Base-by-base conservation (phyloP, 352 stramenopile species). In the Phytophthora ramorum region DNA sequence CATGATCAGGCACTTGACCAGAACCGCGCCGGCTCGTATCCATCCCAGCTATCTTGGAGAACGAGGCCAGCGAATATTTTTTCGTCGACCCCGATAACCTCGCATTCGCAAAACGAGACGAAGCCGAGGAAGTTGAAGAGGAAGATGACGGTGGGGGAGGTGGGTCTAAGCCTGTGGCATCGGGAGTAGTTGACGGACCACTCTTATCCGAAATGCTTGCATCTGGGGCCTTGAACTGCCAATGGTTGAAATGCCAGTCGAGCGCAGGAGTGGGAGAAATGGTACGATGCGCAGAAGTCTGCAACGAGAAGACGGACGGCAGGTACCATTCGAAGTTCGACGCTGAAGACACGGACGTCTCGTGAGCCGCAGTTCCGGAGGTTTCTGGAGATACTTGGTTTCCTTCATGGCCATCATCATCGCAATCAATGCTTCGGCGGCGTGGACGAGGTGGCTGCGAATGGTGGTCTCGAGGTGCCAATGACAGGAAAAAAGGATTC, bases 241-340 rank as follows among this genome's bases (percentile, higher is more conserved):
- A 92, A 37, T 85, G 71, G 46, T 90, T 72, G 41, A 93, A 95
- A 74, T 95, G 82, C 86, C 86, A 95, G 46, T 95, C 86, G 20
- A 93, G 71, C 7, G 78, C 78, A 48, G 86, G 87, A 6, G 70
- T 63, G 7, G 73, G 76, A 8, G 78, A 87, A 45, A 75, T 74
- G 1, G 71, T 83, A 34, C 83, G 84, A 6, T 79, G 63, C 13
- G 73, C 70, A 24, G 86, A 87, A 9, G 82, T 83, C 57, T 90
- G 81, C 14, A 87, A 87, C 0, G 82, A 90, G 47, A 95, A 91
- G 12, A 93, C 66, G 7, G 87, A 89, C 3, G 84, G 87, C 16
- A 95, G 58, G 24, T 89, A 89, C 85, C 85, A 93, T 35, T 92
- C 83, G 35, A 87, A 89, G 37, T 73, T 87, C n/a, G 78, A 77